phyloP scores from a whole-genome alignment of 208 protist genomes.

The Acanthamoeba castellanii region DNA sequence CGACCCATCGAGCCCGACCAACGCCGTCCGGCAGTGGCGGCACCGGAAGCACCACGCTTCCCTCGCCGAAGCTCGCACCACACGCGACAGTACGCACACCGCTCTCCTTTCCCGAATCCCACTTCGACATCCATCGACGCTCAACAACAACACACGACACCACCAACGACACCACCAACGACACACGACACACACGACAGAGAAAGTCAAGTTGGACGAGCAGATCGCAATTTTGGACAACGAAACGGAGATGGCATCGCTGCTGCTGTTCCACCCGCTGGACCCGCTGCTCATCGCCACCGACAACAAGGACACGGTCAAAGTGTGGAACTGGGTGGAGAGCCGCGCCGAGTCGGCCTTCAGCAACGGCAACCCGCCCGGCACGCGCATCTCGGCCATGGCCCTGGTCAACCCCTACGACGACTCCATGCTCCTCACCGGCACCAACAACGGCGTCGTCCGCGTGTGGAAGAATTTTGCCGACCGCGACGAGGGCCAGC shows the following conservation, averaged over 20 bases:
- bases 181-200: neutral
- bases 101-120: neutral
- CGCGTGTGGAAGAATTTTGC: conserved; percentile 80
- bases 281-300: conserved; percentile 77
- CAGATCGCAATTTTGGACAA: conserved; percentile 81
- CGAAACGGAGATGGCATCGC: conserved; percentile 68
- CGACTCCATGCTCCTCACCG: conserved; percentile 76
- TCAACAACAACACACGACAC: neutral
- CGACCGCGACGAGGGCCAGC: conserved; percentile 14
- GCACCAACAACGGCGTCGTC: conserved; percentile 86
- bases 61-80: conserved; percentile 72
- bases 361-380: conserved; percentile 77
- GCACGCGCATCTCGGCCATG: conserved; percentile 79
- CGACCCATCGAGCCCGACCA: conserved; percentile 74
- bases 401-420: conserved; percentile 86
- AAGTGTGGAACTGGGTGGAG: conserved; percentile 81
- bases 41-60: conserved; percentile 75
- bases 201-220: conserved; percentile 71
- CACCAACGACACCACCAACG: too few relatives aligned
- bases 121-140: neutral
- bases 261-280: conserved; percentile 84
- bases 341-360: conserved; percentile 65
- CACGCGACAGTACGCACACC: conserved; percentile 29
- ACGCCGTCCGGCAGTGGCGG: conserved; percentile 77
- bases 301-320: conserved; percentile 80